Percentiles rank a stretch among this genome's conserved stretches.
Conservation (phyloP, 2,329 filamentous ascomycete genomes). For the Coniochaeta sp. region DNA sequence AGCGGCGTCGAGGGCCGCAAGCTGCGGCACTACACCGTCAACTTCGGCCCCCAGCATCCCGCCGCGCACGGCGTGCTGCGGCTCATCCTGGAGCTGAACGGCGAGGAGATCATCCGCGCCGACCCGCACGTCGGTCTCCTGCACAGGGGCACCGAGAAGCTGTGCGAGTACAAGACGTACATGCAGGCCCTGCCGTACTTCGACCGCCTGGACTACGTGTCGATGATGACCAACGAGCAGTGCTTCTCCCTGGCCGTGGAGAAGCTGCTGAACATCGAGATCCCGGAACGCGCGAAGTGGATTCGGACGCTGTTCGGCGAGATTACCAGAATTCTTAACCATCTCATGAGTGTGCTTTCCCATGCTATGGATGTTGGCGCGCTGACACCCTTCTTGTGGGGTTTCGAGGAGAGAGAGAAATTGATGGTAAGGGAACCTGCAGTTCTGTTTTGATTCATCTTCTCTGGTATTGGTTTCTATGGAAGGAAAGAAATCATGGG, state of each 20-base stretch:
- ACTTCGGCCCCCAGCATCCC: slow-evolving; percentile 98
- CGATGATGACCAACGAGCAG: slow-evolving; percentile 99
- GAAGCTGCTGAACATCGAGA: slow-evolving; percentile 95
- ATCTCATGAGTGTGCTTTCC: slow-evolving; percentile 94
- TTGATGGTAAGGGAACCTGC: slow-evolving; percentile 71
- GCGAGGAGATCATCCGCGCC: slow-evolving; percentile 92
- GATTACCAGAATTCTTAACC: slow-evolving; percentile 89
- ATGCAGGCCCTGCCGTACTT: slow-evolving; percentile 98
- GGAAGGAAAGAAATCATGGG: background rate
- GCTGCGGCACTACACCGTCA: slow-evolving; percentile 98
- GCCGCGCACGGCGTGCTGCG: slow-evolving; percentile 97
- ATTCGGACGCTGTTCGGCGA: slow-evolving; percentile 95
- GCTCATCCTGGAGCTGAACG: slow-evolving; percentile 93
- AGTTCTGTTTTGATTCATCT: background rate
- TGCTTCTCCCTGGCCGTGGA: slow-evolving; percentile 93
- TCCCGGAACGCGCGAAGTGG: slow-evolving; percentile 92
- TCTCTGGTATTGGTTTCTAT: background rate
- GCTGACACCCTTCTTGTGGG: slow-evolving; percentile 96
- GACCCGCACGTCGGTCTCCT: slow-evolving; percentile 96
- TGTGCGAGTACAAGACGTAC: slow-evolving; percentile 99
- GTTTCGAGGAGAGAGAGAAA: slow-evolving; percentile 99
- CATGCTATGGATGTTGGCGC: slow-evolving; percentile 99
- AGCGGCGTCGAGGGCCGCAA: slow-evolving; percentile 59
- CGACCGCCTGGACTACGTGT: slow-evolving; percentile 96
- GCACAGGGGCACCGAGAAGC: slow-evolving; percentile 96